These are phyloP conservation scores for Cystobasidiopsis lactophilus DNA, from an alignment of 768 basidiomycete species.

Conservation along the genomic window DNA sequence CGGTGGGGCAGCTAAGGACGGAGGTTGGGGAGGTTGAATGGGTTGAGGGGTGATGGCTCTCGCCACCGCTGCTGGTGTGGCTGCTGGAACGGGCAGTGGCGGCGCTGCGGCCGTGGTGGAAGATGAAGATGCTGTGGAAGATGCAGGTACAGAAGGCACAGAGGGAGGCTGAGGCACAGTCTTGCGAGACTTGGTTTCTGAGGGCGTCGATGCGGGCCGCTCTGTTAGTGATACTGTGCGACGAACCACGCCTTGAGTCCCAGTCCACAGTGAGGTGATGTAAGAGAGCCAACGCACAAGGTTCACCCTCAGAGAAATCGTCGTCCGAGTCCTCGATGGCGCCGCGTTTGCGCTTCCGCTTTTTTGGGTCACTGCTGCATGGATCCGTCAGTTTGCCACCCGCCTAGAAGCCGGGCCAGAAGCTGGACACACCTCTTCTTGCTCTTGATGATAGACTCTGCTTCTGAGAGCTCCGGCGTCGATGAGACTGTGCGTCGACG, in stretches of 20 bases:
- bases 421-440: not conserved
- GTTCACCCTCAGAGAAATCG: conserved; percentile 4
- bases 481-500: not conserved
- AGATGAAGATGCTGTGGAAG: not conserved
- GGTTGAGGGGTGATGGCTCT: too few species aligned
- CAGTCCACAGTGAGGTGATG: not conserved
- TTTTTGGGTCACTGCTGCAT: not conserved
- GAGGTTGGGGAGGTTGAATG: too few species aligned
- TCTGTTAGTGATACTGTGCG: too few species aligned
- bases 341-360: conserved; percentile 13
- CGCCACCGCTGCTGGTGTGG: too few species aligned
- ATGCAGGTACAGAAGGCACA: not conserved
- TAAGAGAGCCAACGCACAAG: conserved; percentile 1
- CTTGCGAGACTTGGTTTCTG: not conserved
- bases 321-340: conserved; percentile 14
- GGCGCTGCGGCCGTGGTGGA: too few species aligned
- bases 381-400: not conserved
- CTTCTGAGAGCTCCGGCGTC: not conserved
- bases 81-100: too few species aligned
- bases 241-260: not conserved
- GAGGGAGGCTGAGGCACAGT: not conserved
- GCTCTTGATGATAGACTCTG: not conserved
- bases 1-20: too few species aligned
- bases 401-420: not conserved
- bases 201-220: too few species aligned